A percentile compares a stretch with the other conserved stretches of the same genome.
These are phyloP conservation scores for Theobroma grandiflorum DNA, from an alignment of 441 rosid genomes.

Conservation along the genomic window DNA sequence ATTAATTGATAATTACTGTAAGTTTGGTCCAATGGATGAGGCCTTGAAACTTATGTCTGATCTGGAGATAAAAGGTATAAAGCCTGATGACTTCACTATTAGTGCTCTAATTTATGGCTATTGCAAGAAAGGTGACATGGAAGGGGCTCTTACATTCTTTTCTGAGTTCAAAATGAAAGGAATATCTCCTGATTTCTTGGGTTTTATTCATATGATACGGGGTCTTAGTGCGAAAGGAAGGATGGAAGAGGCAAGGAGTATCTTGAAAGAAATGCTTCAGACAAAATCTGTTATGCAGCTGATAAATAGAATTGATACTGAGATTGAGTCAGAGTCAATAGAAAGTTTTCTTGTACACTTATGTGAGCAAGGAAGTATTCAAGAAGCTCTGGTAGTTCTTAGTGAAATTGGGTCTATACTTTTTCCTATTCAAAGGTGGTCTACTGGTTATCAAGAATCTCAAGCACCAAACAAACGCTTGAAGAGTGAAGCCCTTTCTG, in stretches of 20 bases:
- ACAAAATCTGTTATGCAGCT: slow-evolving; percentile 61
- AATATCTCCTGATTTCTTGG: slow-evolving; percentile 76
- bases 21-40: slow-evolving; percentile 68
- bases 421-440: slow-evolving; percentile 51
- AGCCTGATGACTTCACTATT: slow-evolving; percentile 71
- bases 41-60: slow-evolving; percentile 60
- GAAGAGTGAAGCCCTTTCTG: slow-evolving; percentile 7
- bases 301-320: slow-evolving; percentile 61
- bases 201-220: slow-evolving; percentile 69
- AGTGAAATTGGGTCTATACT: slow-evolving; percentile 60
- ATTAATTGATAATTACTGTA: slow-evolving; percentile 68
- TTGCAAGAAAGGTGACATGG: slow-evolving; percentile 77
- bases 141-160: slow-evolving; percentile 70
- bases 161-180: slow-evolving; percentile 56
- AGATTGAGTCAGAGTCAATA: slow-evolving; percentile 70
- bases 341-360: slow-evolving; percentile 62
- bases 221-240: slow-evolving; percentile 86
- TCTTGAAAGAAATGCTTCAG: slow-evolving; percentile 87
- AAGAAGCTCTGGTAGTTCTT: slow-evolving; percentile 75
- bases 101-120: slow-evolving; percentile 80
- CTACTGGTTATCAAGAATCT: slow-evolving; percentile 35
- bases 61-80: slow-evolving; percentile 51
- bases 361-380: slow-evolving; percentile 85
- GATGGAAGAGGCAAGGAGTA: slow-evolving; percentile 87
- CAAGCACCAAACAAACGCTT: slow-evolving; percentile 32